A percentile compares a stretch with the other conserved stretches of the same genome.
These are phyloP conservation scores for Suillus subaureus DNA, from an alignment of 768 basidiomycete genomes.

Conservation along the genomic window DNA sequence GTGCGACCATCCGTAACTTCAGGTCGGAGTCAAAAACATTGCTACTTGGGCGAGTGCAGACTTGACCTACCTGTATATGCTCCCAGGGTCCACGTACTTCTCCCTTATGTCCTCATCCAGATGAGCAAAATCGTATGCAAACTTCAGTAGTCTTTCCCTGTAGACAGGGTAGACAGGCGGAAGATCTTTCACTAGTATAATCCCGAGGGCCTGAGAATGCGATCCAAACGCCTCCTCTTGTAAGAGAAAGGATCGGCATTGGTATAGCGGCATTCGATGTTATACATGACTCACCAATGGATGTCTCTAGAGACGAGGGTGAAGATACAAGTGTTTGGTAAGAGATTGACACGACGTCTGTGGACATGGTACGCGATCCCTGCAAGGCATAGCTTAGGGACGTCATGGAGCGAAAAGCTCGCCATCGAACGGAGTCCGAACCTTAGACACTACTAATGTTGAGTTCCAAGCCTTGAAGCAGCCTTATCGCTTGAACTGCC, in stretches of 20 bases:
- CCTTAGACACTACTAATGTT: background rate
- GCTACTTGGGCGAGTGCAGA: background rate
- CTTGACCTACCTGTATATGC: constrained; percentile 68
- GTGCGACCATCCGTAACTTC: constrained; percentile 95
- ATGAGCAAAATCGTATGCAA: constrained; percentile 75
- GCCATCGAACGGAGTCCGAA: constrained; percentile 13
- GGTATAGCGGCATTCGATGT: background rate
- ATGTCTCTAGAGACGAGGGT: constrained; percentile 52
- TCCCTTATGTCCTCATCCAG: constrained; percentile 70
- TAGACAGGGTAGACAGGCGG: constrained; percentile 64
- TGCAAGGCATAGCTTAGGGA: constrained; percentile 15
- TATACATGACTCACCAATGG: constrained; percentile 55
- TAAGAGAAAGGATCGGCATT: background rate
- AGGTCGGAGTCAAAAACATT: constrained; percentile 4
- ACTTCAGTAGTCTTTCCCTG: constrained; percentile 71
- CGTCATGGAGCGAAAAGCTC: constrained; percentile 11
- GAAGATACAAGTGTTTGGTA: constrained; percentile 58
- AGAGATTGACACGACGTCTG: constrained; percentile 52
- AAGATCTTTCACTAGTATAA: constrained; percentile 81
- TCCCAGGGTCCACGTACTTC: constrained; percentile 69
- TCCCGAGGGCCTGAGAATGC: constrained; percentile 71
- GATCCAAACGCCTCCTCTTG: constrained; percentile 85
- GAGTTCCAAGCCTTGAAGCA: background rate
- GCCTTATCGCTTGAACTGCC: background rate
- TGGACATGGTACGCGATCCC: constrained; percentile 18